Percentiles rank a stretch among this genome's conserved stretches.
phyloP scores from a whole-genome alignment of 2,329 filamentous ascomycete species.

The Fusarium illudens region DNA sequence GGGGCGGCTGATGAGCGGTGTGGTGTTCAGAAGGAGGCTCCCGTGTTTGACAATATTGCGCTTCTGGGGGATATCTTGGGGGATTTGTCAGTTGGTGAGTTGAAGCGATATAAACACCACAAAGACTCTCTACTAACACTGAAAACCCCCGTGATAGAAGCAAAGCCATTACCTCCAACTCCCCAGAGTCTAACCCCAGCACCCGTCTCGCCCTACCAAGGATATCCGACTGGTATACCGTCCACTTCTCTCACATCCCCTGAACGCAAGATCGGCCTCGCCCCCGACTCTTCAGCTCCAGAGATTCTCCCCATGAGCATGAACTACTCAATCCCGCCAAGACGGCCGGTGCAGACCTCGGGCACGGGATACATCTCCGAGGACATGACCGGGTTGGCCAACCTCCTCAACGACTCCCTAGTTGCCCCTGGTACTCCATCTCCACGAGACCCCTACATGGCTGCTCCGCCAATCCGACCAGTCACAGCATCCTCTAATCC shows the following conservation, averaged over 20 bases:
- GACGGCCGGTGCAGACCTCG: neutral
- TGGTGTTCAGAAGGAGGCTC: neutral
- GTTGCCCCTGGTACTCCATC: neutral
- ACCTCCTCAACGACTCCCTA: slow-evolving; percentile 15
- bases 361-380: neutral
- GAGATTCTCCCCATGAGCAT: slow-evolving; percentile 22
- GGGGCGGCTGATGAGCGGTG: neutral
- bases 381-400: slow-evolving; percentile 4
- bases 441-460: neutral
- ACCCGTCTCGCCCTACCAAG: neutral
- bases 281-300: slow-evolving; percentile 3
- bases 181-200: neutral
- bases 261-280: neutral
- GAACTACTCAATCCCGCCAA: neutral
- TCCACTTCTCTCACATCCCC: neutral
- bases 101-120: neutral
- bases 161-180: neutral
- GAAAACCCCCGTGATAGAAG: neutral
- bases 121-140: neutral
- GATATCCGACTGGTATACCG: neutral
- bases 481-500: neutral
- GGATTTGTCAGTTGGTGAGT: slow-evolving; percentile 3
- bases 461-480: neutral
- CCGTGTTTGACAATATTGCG: slow-evolving; percentile 26
- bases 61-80: slow-evolving; percentile 31